Percentiles rank a stretch among this genome's conserved stretches.
phyloP scores from a whole-genome alignment of 1,284 basidiomycete species.

The Cutaneotrichosporon arboriforme region DNA sequence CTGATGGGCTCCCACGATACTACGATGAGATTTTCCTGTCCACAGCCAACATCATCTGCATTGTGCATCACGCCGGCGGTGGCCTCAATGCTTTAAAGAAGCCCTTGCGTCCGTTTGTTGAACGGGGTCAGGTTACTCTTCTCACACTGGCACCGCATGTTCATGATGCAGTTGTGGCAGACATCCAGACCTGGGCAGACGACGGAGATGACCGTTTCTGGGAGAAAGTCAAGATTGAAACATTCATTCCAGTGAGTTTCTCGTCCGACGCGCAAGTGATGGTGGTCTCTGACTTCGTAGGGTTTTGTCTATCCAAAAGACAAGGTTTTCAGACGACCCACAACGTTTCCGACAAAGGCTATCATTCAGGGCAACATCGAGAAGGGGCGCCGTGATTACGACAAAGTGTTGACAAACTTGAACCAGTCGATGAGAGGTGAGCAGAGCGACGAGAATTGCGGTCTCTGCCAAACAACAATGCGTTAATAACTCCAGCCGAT shows the following conservation, averaged over 20 bases:
- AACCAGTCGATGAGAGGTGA: neutral
- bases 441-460: no score
- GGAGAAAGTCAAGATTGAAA: neutral
- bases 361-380: slow-evolving; percentile 16
- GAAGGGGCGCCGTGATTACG: slow-evolving; percentile 5
- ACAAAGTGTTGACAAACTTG: slow-evolving; percentile 4
- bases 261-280: neutral
- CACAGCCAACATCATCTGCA: slow-evolving; percentile 5
- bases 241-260: slow-evolving; percentile 2
- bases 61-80: slow-evolving; percentile 7
- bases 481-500: neutral
- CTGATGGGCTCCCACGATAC: neutral
- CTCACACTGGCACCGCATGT: slow-evolving; percentile 6
- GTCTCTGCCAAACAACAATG: neutral
- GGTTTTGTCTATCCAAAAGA: neutral
- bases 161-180: neutral
- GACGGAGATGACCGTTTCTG: neutral
- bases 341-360: slow-evolving; percentile 3
- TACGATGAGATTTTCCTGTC: neutral
- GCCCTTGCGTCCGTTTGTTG: neutral
- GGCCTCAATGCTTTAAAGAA: neutral
- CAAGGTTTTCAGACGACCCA: neutral
- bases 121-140: neutral
- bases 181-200: slow-evolving; percentile 6
- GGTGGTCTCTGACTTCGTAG: neutral